Evolutionary conservation across 306 rosid genomes (phyloP), one percentile per base, ranked within the genome.

Genomic region (Vigna unguiculata): DNA sequence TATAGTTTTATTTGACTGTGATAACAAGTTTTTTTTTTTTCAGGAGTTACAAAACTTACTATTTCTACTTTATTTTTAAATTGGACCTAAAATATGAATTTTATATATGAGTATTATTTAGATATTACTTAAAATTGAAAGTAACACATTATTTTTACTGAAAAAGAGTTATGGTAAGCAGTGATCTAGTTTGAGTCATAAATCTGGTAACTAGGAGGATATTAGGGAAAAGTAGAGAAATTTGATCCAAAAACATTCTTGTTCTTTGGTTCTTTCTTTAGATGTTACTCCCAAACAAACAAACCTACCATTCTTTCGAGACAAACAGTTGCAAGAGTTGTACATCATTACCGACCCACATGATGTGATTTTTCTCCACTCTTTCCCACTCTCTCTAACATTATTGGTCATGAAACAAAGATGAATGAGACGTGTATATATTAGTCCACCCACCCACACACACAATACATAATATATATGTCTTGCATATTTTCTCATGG

Each of bases 291-390:
- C 79, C 76, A 86, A 78, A 73, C 82, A 74, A 77, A 78, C 81
- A 69, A 77, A 81, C 49, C 30, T 62, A 58, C 76, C 59, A 69
- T 79, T 89, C 87, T 87, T 91, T 82, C 57, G 82, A 91, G 89
- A 53, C 78, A 78, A 40, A 36, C 75, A 65, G 46, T 69, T 19
- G 28, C 9, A 66, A 60, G 52, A 36, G 53, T 16, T 82, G 79
- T 49, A 79, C 69, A 62, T 84, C 67, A 36, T 34, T 83, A 83
- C 80, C 81, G 61, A 76, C 88, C 77, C 79, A 65, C 84, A 72
- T 85, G 95, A 87, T 86, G 86, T 76, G 81, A 83, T 86, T 70
- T 80, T 61, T 58, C 70, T 73, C 70, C 52, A 46, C 34, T 52
- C 25, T 46, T 24, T 30, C 17, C 62, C 60, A 24, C 73, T 62